phyloP scores from a whole-genome alignment of 345 rosid genomes.

The Eucalyptus leucophloia region DNA sequence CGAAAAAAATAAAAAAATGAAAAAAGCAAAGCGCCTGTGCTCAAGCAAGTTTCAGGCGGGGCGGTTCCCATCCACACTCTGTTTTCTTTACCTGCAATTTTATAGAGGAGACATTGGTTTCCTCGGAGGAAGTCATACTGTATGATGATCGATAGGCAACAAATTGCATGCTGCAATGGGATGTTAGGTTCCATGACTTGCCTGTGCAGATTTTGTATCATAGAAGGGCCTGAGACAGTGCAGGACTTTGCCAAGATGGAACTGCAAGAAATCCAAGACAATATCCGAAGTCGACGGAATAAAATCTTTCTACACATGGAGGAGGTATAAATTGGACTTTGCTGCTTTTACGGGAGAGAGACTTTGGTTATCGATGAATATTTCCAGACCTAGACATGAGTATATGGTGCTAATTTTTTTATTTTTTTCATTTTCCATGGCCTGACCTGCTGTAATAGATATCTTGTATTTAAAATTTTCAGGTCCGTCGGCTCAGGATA shows the following conservation, averaged over 20 bases:
- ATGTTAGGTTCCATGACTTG: not conserved
- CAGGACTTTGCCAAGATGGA: conserved; percentile 92
- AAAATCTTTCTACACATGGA: conserved; percentile 97
- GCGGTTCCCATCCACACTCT: not conserved
- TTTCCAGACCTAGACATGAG: not conserved
- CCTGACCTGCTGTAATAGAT: not conserved
- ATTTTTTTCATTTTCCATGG: not conserved
- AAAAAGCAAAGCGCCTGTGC: not conserved
- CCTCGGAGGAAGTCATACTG: not conserved
- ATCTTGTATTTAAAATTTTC: not conserved
- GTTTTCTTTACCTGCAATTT: not conserved
- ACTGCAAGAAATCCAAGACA: conserved; percentile 83
- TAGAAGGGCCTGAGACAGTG: conserved; percentile 97
- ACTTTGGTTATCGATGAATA: not conserved
- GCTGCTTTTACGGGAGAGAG: not conserved
- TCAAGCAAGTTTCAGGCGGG: not conserved
- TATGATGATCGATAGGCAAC: not conserved
- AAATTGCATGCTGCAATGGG: not conserved
- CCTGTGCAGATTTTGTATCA: conserved; percentile 76
- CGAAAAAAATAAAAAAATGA: not conserved
- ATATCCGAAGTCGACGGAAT: conserved; percentile 83
- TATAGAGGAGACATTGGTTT: not conserved
- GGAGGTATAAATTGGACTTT: conserved; percentile 24
- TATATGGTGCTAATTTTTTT: not conserved
- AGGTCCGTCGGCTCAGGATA: conserved; percentile 92